phyloP scores from a whole-genome alignment of 1,139 yeast species.

The Arxiozyma slooffiae region DNA sequence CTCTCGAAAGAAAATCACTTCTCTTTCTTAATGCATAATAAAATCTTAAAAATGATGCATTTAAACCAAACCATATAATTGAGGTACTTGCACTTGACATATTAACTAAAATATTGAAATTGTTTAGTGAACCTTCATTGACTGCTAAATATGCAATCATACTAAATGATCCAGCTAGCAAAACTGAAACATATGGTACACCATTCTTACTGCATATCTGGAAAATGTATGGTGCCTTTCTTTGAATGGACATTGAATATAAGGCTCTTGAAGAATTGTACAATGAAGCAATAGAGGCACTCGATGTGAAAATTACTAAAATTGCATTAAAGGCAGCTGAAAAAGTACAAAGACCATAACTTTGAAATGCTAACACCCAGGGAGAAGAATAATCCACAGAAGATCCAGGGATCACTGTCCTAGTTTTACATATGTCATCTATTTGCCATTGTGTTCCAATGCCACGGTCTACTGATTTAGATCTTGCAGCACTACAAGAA shows the following conservation, averaged over 20 bases:
- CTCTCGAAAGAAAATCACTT: conserved; percentile 53
- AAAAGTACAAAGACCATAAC: conserved; percentile 54
- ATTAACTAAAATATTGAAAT: conserved; percentile 58
- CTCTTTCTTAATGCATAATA: conserved; percentile 57
- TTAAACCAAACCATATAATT: conserved; percentile 78
- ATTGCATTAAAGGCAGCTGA: conserved; percentile 60
- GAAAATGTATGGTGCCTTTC: conserved; percentile 57
- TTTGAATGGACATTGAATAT: conserved; percentile 46
- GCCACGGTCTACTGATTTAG: conserved; percentile 10
- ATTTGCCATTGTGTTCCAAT: conserved; percentile 23
- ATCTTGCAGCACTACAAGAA: conserved; percentile 8
- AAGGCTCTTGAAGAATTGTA: conserved; percentile 36
- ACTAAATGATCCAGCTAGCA: conserved; percentile 53
- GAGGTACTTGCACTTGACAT: conserved; percentile 65
- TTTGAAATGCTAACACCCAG: conserved; percentile 69
- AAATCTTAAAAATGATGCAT: conserved; percentile 61
- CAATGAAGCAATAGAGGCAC: conserved; percentile 36
- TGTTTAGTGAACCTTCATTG: conserved; percentile 47
- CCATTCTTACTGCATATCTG: conserved; percentile 55
- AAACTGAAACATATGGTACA: conserved; percentile 63
- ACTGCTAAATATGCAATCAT: conserved; percentile 54
- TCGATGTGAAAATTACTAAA: conserved; percentile 62
- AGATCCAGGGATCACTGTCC: conserved; percentile 11
- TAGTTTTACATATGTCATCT: conserved; percentile 13
- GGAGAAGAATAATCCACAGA: conserved; percentile 51